Percentiles rank a stretch among this genome's conserved stretches.
Conservation (phyloP, 805 yeast species). For the Saturnispora zaruensis region DNA sequence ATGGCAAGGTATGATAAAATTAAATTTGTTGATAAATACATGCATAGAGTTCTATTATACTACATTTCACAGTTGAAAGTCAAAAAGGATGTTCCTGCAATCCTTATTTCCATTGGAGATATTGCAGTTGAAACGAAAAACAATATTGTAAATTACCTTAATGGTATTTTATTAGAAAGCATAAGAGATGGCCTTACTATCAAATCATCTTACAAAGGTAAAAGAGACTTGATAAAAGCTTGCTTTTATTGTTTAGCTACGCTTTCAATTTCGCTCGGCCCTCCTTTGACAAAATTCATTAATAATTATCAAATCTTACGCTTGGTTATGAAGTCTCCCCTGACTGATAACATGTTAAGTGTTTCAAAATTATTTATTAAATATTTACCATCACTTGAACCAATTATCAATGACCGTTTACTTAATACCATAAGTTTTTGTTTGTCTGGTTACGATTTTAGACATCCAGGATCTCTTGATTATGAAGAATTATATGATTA, state of each 20-base stretch:
- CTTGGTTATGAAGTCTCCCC: conserved; percentile 70
- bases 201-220: conserved; percentile 46
- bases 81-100: conserved; percentile 62
- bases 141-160: conserved; percentile 79
- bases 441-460: conserved; percentile 71
- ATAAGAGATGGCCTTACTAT: conserved; percentile 65
- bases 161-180: conserved; percentile 78
- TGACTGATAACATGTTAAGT: conserved; percentile 74
- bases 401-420: conserved; percentile 60
- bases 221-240: conserved; percentile 75
- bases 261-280: conserved; percentile 82
- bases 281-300: conserved; percentile 82
- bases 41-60: conserved; percentile 71
- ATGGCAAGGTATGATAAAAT: conserved; percentile 71
- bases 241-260: conserved; percentile 84
- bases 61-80: conserved; percentile 72
- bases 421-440: conserved; percentile 65
- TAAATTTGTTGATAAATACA: conserved; percentile 67
- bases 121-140: conserved; percentile 73
- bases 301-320: conserved; percentile 69
- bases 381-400: conserved; percentile 73
- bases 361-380: conserved; percentile 59
- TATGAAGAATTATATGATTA: conserved; percentile 50
- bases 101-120: conserved; percentile 75
- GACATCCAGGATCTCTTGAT: conserved; percentile 80